Evolutionary conservation across 768 basidiomycete genomes (phyloP), one percentile per base, ranked within the genome.

Genomic region (Russula ochroleuca): DNA sequence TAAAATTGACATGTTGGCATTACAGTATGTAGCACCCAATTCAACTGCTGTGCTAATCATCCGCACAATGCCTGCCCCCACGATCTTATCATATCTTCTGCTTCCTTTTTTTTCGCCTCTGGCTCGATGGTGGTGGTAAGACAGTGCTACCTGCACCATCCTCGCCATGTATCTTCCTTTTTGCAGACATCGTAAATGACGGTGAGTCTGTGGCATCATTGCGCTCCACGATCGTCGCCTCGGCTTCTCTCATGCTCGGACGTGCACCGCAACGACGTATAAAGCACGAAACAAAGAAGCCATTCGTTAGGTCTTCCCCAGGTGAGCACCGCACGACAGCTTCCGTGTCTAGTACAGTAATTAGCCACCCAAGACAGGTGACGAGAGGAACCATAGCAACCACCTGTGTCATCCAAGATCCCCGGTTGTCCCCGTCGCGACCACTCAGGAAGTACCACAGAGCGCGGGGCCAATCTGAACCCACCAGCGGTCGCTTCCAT

Each of bases 251-350:
- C 15, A 11, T 38, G 9, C 17, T 25, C 19, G 31, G 19, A 38
- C 6, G 52, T 40, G 17, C 25, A 28, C 41, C 43, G 17, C 38
- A 31, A 48, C 35, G 58, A 37, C 73, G 61, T n/a, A 92, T 77
- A 72, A 98, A 94, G 73, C 90, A 97, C n/a, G 92, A 87, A 25
- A 99, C 95, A 69, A 99, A 99, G 78, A 99, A 99, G 0, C 97
- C 97, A 70, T 98, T 98, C 14, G 92, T 94, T 41, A 82, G 84
- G 70, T 98, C 94, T 64, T 89, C 90, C 59, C 86, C 85, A 15
- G 92, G 85, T 31, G 81, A 81, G 72, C 91, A 93, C 19, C 92
- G 84, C 31, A 94, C 70, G 21, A 91, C 72, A 13, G 85, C 84
- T 5, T 77, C 73, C 5, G 89, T 86, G 31, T 48, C 63, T 64